A percentile compares a stretch with the other conserved stretches of the same genome.
phyloP scores from a whole-genome alignment of 2,329 filamentous ascomycete genomes.

The Xylaria sp. region DNA sequence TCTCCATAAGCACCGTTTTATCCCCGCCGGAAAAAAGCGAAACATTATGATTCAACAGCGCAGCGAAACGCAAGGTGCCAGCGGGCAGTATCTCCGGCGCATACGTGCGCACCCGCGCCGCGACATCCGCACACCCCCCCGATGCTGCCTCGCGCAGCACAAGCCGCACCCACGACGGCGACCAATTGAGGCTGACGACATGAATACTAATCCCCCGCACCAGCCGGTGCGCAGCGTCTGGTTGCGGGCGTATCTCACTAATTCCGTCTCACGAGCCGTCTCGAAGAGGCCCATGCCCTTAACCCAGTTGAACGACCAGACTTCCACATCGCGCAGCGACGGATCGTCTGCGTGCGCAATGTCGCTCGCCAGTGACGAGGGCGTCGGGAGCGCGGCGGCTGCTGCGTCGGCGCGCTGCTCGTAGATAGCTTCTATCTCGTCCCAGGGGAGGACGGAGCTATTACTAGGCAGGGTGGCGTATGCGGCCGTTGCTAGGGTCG shows the following conservation, averaged over 20 bases:
- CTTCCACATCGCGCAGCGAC: constrained; percentile 28
- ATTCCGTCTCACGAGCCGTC: constrained; percentile 16
- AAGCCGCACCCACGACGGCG: neutral
- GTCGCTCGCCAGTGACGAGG: constrained; percentile 21
- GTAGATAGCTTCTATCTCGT: constrained; percentile 13
- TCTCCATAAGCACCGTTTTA: neutral
- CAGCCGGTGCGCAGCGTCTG: constrained; percentile 33
- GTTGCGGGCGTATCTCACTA: constrained; percentile 25
- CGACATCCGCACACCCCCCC: neutral
- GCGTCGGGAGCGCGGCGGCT: constrained; percentile 10
- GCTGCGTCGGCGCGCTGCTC: constrained; percentile 23
- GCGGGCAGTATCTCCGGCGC: neutral
- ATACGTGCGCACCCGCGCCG: neutral
- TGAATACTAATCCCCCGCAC: neutral
- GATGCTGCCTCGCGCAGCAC: neutral
- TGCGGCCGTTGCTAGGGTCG: neutral
- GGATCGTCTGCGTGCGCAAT: constrained; percentile 27
- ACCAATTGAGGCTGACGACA: neutral
- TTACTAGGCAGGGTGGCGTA: neutral
- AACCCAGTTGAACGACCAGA: constrained; percentile 30
- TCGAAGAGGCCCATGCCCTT: constrained; percentile 32
- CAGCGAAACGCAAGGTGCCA: neutral
- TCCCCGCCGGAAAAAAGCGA: neutral
- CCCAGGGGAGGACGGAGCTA: neutral
- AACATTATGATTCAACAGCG: neutral